Evolutionary conservation across 805 yeast genomes (phyloP).

Genomic region (Suhomyces pyralidae): DNA sequence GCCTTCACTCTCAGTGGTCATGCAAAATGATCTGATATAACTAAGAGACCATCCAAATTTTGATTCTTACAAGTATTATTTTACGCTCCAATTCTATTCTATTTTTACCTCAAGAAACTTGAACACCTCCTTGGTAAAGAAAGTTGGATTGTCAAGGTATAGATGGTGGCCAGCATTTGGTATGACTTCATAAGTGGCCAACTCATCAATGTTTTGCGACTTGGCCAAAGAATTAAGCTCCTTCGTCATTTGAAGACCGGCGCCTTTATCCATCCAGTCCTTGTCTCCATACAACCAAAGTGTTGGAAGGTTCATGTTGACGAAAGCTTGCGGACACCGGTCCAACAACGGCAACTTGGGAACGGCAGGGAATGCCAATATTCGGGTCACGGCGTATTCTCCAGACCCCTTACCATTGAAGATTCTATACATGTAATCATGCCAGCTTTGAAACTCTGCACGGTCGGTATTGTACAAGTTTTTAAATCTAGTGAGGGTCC

Average conservation of each 20-base stretch:
- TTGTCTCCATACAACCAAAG: constrained; percentile 64
- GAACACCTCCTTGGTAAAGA: not conserved
- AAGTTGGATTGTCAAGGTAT: constrained; percentile 47
- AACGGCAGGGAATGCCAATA: constrained; percentile 58
- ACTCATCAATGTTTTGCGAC: constrained; percentile 24
- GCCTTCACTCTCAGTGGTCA: too few relatives aligned
- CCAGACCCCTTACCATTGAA: constrained; percentile 61
- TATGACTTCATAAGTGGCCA: constrained; percentile 34
- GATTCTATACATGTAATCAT: constrained; percentile 51
- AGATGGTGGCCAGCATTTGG: constrained; percentile 54
- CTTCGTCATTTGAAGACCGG: constrained; percentile 41
- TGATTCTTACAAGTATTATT: too few relatives aligned
- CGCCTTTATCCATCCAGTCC: constrained; percentile 70
- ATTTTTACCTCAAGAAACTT: not conserved
- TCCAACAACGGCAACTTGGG: constrained; percentile 56
- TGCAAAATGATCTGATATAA: too few relatives aligned
- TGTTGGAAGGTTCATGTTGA: constrained; percentile 44
- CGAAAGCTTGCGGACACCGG: constrained; percentile 42
- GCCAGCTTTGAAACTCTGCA: constrained; percentile 39
- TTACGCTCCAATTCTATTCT: too few relatives aligned
- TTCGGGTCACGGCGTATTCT: constrained; percentile 58
- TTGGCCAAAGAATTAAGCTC: constrained; percentile 23
- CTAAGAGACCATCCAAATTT: too few relatives aligned
- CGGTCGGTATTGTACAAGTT: constrained; percentile 39
- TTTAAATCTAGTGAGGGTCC: constrained; percentile 50